phyloP scores from a whole-genome alignment of 805 yeast genomes.

The Candida schatavii region DNA sequence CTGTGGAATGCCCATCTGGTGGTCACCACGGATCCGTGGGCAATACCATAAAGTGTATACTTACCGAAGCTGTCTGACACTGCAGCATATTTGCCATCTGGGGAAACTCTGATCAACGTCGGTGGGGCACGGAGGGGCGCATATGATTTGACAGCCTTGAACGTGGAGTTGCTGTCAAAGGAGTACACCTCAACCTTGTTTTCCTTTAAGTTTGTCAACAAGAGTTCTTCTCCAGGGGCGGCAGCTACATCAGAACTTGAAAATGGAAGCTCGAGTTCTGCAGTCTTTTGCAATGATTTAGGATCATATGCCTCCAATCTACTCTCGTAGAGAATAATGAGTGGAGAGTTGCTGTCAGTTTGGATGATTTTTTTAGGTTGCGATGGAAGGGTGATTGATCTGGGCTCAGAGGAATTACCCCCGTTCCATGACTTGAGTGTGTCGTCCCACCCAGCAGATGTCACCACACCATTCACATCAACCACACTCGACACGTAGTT shows the following conservation, averaged over 20 bases:
- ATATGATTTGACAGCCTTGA: conserved; percentile 43
- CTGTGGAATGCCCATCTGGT: conserved; percentile 97
- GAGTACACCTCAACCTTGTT: conserved; percentile 29
- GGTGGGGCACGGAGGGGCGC: conserved; percentile 59
- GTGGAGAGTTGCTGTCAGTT: conserved; percentile 20
- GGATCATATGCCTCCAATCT: conserved; percentile 22
- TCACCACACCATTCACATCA: conserved; percentile 17
- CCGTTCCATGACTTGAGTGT: conserved; percentile 45
- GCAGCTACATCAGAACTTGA: conserved; percentile 24
- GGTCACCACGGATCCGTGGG: conserved; percentile 58
- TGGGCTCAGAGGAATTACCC: conserved; percentile 8
- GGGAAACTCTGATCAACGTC: conserved; percentile 64
- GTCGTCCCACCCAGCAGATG: conserved; percentile 90
- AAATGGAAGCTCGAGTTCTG: conserved; percentile 19
- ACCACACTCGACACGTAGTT: conserved; percentile 63
- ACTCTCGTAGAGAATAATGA: conserved; percentile 31
- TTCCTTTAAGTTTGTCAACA: conserved; percentile 28
- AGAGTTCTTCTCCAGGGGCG: conserved; percentile 18
- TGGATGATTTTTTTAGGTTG: conserved; percentile 38
- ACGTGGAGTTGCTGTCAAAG: conserved; percentile 8
- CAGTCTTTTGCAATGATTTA: conserved; percentile 9
- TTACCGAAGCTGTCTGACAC: conserved; percentile 88
- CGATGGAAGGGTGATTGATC: conserved; percentile 13
- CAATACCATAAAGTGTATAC: conserved; percentile 64
- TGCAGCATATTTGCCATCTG: conserved; percentile 65